Percentiles rank a stretch among this genome's conserved stretches.
Conservation (phyloP, 371 early-diverging fungal genomes). For the Choanephora cucurbitarum region DNA sequence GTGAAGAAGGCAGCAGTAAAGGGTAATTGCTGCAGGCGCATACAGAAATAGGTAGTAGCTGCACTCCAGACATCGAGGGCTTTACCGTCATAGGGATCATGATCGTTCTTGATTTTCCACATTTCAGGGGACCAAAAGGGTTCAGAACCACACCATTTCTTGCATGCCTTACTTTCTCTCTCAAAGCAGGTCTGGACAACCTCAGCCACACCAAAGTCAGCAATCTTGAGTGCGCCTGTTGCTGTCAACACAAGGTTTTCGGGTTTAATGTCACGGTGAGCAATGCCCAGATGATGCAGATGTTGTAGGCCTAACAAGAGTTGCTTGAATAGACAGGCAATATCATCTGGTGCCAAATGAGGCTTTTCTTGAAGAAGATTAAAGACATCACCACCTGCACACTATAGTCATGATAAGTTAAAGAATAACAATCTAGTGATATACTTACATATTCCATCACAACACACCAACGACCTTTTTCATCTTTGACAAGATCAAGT, state of each 20-base stretch:
- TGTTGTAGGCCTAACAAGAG: conserved; percentile 94
- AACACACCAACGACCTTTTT: conserved; percentile 61
- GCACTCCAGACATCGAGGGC: conserved; percentile 85
- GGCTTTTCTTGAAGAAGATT: conserved; percentile 49
- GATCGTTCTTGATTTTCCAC: conserved; percentile 52
- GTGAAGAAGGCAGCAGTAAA: conserved; percentile 44
- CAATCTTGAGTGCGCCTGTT: conserved; percentile 88
- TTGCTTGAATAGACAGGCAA: conserved; percentile 75
- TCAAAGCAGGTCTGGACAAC: conserved; percentile 87
- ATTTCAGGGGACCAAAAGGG: conserved; percentile 93
- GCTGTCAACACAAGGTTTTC: conserved; percentile 92
- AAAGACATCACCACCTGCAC: conserved; percentile 67
- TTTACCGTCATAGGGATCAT: conserved; percentile 69
- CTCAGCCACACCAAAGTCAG: conserved; percentile 97
- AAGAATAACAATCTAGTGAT: neutral
- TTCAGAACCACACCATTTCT: conserved; percentile 83
- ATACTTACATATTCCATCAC: conserved; percentile 69
- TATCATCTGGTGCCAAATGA: conserved; percentile 43
- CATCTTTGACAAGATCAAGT: conserved; percentile 68
- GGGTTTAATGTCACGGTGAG: conserved; percentile 85
- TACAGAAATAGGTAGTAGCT: conserved; percentile 81
- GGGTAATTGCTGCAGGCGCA: conserved; percentile 74
- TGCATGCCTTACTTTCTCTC: conserved; percentile 63
- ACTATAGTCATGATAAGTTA: conserved; percentile 29
- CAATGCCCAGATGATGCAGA: conserved; percentile 92